Evolutionary conservation across 1,284 basidiomycete genomes (phyloP).

Genomic region (Stygiomarasmius scandens): DNA sequence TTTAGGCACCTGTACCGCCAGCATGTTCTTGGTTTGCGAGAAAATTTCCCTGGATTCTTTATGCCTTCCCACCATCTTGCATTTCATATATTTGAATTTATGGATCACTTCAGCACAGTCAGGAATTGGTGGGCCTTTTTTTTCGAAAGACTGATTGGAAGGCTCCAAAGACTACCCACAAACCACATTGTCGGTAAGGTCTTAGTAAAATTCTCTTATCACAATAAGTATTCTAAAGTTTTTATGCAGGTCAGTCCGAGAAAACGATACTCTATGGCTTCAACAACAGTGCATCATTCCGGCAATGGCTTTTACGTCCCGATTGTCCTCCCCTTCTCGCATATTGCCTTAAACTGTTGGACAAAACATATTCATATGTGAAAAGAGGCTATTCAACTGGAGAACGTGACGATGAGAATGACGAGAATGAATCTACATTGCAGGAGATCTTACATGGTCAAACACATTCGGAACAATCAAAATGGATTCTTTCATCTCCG

Average conservation of each 20-base stretch:
- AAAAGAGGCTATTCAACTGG: not conserved
- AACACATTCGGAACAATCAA: not conserved
- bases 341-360: not conserved
- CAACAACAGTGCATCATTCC: not conserved
- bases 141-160: slow-evolving; percentile 8
- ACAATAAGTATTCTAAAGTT: not conserved
- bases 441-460: too few relatives aligned
- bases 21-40: slow-evolving; percentile 7
- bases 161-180: slow-evolving; percentile 1
- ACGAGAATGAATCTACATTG: not conserved
- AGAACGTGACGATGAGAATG: not conserved
- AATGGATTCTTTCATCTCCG: not conserved
- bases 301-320: not conserved
- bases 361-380: not conserved
- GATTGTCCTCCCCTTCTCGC: slow-evolving; percentile 2
- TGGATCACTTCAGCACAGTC: slow-evolving; percentile 4
- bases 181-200: slow-evolving; percentile 9
- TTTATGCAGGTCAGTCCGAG: slow-evolving; percentile 2
- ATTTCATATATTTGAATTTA: slow-evolving; percentile 11
- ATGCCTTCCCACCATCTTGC: slow-evolving; percentile 10
- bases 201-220: not conserved
- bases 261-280: not conserved
- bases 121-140: slow-evolving; percentile 10
- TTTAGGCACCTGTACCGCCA: not conserved
- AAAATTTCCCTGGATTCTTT: slow-evolving; percentile 11